Conservation (phyloP, 768 basidiomycete genomes). For the Coprinellus micaceus region DNA sequence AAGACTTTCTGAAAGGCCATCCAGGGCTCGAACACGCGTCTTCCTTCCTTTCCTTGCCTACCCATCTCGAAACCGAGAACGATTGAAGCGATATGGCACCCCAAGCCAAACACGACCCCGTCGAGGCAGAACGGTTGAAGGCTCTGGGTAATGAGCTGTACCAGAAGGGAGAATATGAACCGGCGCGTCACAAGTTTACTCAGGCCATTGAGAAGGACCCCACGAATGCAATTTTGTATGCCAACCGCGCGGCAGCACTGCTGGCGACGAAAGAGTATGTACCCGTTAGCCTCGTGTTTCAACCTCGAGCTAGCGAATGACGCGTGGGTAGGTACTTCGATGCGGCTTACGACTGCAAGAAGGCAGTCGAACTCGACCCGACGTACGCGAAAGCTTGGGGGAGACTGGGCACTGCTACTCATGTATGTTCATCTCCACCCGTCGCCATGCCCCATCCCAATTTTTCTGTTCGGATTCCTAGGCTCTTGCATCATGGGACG, state of each 20-base stretch:
- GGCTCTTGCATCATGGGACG: background rate
- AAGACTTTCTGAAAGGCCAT: too few species aligned
- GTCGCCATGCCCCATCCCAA: background rate
- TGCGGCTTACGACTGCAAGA: conserved; percentile 1
- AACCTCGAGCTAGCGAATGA: background rate
- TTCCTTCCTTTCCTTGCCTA: too few species aligned
- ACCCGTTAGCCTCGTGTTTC: background rate
- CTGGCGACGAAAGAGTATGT: conserved; percentile 3
- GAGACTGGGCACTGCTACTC: background rate
- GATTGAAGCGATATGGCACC: too few species aligned
- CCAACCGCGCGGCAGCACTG: conserved; percentile 6
- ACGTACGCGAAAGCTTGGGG: conserved; percentile 8
- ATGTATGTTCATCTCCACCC: background rate
- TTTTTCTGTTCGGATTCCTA: background rate
- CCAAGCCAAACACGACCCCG: background rate
- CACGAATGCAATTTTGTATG: background rate
- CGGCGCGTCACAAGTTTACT: conserved; percentile 1
- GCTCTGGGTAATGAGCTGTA: conserved; percentile 4
- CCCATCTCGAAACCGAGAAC: too few species aligned
- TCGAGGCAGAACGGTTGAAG: conserved; percentile 3
- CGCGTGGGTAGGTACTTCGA: background rate
- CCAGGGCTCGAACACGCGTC: too few species aligned
- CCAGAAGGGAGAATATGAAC: background rate
- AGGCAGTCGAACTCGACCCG: conserved; percentile 6
- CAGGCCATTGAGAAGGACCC: conserved; percentile 9